Conservation (phyloP, 2,329 filamentous ascomycete genomes). For the Thermoascus crustaceus region DNA sequence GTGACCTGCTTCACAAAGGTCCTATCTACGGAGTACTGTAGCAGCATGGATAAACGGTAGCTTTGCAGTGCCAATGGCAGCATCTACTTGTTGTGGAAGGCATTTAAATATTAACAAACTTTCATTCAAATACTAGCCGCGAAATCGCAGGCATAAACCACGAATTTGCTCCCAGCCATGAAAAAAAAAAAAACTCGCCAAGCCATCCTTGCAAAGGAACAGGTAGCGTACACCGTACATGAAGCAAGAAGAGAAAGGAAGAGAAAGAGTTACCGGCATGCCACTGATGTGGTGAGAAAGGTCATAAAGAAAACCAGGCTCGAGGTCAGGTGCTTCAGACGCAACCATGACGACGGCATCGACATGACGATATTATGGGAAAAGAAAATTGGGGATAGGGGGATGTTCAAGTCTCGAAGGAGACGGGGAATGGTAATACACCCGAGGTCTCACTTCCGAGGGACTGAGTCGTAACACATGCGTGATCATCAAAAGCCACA, state of each 20-base stretch:
- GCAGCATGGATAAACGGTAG: no score
- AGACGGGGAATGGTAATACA: background rate
- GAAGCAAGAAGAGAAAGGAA: conserved; percentile 14
- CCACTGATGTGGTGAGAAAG: no score
- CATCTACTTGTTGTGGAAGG: background rate
- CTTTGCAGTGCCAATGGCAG: no score
- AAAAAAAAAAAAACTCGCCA: conserved; percentile 11
- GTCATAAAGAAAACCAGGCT: no score
- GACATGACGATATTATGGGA: no score
- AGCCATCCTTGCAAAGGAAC: conserved; percentile 10
- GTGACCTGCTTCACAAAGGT: no score
- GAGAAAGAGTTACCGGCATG: conserved; percentile 3
- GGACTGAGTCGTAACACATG: conserved; percentile 1
- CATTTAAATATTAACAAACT: conserved; percentile 1
- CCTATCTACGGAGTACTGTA: no score
- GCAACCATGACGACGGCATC: no score
- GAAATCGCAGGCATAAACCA: conserved; percentile 13
- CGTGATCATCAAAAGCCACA: background rate
- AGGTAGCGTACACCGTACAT: conserved; percentile 15
- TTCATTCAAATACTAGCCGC: background rate
- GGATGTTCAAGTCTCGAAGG: background rate
- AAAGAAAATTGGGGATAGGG: no score
- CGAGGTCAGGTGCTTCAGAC: no score
- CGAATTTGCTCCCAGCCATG: conserved; percentile 8
- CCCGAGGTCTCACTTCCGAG: background rate